Evolutionary conservation across 345 rosid genomes (phyloP).

Genomic region (Boechera stricta): DNA sequence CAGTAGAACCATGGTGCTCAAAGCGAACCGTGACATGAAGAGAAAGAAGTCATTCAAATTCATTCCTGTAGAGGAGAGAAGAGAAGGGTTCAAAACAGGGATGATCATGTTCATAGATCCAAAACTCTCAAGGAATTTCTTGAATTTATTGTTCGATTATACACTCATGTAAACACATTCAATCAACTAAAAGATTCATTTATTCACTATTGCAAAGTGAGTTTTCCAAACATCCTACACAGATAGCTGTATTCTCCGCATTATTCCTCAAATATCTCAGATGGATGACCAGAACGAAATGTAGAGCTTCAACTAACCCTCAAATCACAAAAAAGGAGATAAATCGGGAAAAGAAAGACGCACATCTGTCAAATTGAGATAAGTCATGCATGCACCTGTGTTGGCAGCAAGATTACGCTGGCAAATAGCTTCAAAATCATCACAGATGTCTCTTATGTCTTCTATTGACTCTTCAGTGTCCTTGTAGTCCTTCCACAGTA

Average conservation of each 20-base stretch:
- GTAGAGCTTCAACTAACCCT: neutral
- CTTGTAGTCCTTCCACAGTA: slow-evolving; percentile 75
- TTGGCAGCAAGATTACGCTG: slow-evolving; percentile 96
- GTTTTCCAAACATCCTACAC: slow-evolving; percentile 1
- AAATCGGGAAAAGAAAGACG: neutral
- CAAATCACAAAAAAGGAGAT: neutral
- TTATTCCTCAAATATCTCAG: neutral
- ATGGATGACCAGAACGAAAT: slow-evolving; percentile 17
- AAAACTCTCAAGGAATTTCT: neutral
- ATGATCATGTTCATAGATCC: neutral
- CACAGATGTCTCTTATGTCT: slow-evolving; percentile 86
- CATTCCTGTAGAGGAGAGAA: slow-evolving; percentile 64
- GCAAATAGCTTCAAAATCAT: slow-evolving; percentile 87
- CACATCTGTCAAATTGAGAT: neutral
- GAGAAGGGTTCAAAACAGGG: neutral
- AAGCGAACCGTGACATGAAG: slow-evolving; percentile 64
- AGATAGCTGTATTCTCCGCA: neutral
- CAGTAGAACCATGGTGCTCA: slow-evolving; percentile 60
- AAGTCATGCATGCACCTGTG: slow-evolving; percentile 61
- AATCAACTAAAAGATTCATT: neutral
- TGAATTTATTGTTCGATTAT: neutral
- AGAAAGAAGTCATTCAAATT: slow-evolving; percentile 74
- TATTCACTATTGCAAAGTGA: neutral
- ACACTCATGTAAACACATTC: neutral
- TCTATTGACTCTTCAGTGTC: slow-evolving; percentile 87